Evolutionary conservation across 768 basidiomycete genomes (phyloP).

Genomic region (Mycena alexandri): DNA sequence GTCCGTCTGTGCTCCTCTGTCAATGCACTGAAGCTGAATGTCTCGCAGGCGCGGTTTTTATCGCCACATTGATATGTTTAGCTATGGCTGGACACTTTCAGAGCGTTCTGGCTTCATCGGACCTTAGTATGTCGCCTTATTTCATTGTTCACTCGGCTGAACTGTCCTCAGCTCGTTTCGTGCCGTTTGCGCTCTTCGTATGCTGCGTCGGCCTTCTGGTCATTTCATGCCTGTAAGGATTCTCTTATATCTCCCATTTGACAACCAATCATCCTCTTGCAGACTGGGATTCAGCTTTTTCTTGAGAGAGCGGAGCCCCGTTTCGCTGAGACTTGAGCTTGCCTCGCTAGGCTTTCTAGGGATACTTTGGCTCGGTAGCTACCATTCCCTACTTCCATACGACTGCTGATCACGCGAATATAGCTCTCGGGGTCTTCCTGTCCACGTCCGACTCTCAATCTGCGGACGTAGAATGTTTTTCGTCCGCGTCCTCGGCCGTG

Average conservation of each 20-base stretch:
- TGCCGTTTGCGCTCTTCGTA: conserved; percentile 88
- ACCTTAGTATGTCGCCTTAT: conserved; percentile 73
- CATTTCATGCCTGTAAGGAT: conserved; percentile 72
- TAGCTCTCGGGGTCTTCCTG: conserved; percentile 82
- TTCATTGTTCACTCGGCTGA: conserved; percentile 22
- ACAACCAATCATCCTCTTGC: conserved; percentile 11
- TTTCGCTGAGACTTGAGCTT: conserved; percentile 83
- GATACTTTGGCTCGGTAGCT: conserved; percentile 83
- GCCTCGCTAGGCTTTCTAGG: conserved; percentile 78
- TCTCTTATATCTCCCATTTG: background rate
- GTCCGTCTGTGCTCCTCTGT: conserved; percentile 49
- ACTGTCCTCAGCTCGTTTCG: conserved; percentile 76
- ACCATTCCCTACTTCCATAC: conserved; percentile 14
- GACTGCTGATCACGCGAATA: conserved; percentile 35
- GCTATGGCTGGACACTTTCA: conserved; percentile 86
- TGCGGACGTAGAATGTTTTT: conserved; percentile 87
- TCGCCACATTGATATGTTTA: conserved; percentile 84
- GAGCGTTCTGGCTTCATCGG: conserved; percentile 75
- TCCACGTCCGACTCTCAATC: conserved; percentile 81
- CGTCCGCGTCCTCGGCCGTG: conserved; percentile 62
- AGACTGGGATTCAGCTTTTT: conserved; percentile 77
- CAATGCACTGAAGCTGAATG: conserved; percentile 17
- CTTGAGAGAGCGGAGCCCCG: conserved; percentile 77
- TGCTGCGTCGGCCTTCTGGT: conserved; percentile 78
- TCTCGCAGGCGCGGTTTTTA: conserved; percentile 68